Evolutionary conservation across 495 filamentous ascomycete species (phyloP).

Genomic region (Neurospora africana): DNA sequence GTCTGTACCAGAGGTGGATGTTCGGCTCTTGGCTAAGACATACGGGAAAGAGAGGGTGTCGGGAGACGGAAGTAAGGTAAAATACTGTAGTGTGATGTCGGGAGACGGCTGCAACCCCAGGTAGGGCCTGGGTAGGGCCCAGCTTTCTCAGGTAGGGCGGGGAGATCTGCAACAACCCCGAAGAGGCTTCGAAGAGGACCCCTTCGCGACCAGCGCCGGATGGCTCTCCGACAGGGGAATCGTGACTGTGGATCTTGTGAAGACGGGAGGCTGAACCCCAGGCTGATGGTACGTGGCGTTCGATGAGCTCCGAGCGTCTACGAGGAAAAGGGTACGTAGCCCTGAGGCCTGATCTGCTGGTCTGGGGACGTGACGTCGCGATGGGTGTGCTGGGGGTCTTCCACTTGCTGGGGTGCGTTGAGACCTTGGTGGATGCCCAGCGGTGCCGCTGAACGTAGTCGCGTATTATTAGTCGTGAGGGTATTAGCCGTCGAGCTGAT

Average conservation of each 20-base stretch:
- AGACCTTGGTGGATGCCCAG: background rate
- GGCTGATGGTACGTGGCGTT: slow-evolving; percentile 2
- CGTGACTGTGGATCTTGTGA: slow-evolving; percentile 16
- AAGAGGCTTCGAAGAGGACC: slow-evolving; percentile 8
- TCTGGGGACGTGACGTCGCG: background rate
- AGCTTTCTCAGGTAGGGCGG: slow-evolving; percentile 6
- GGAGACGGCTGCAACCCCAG: background rate
- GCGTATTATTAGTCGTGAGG: background rate
- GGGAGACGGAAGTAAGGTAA: background rate
- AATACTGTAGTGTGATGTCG: background rate
- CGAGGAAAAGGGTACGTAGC: background rate
- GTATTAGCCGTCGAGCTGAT: background rate
- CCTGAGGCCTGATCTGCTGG: background rate
- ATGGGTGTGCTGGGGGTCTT: background rate
- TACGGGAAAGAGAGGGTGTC: slow-evolving; percentile 13
- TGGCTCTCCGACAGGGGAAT: slow-evolving; percentile 12
- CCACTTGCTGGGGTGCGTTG: background rate
- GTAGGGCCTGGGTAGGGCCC: background rate
- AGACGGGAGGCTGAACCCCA: slow-evolving; percentile 9
- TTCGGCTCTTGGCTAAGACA: slow-evolving; percentile 9
- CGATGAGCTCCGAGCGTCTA: background rate
- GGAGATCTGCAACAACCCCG: slow-evolving; percentile 20
- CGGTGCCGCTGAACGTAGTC: background rate
- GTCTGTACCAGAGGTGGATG: background rate
- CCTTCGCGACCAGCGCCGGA: slow-evolving; percentile 12